Evolutionary conservation across 345 rosid species (phyloP).

Genomic region (Crucihimalaya himalaica): DNA sequence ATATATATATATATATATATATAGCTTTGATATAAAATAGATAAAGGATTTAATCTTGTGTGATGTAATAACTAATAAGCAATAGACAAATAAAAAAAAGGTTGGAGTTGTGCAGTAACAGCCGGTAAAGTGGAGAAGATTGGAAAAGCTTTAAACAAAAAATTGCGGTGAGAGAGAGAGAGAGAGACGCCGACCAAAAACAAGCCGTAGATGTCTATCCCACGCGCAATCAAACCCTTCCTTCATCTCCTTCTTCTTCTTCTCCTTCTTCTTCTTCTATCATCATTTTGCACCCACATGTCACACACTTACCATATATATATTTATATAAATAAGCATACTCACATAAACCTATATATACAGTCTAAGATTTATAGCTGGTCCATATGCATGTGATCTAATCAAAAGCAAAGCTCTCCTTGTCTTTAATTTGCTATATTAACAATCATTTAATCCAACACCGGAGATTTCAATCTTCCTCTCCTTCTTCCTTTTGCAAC

Average conservation of each 20-base stretch:
- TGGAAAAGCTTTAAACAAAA: constrained; percentile 55
- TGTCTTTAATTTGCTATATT: constrained; percentile 17
- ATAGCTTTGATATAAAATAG: neutral
- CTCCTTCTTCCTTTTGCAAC: neutral
- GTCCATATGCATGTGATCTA: constrained; percentile 38
- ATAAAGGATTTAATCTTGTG: neutral
- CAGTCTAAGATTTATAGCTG: constrained; percentile 26
- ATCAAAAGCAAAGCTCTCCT: constrained; percentile 25
- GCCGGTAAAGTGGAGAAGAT: constrained; percentile 41
- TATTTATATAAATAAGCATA: constrained; percentile 12
- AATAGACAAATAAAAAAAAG: constrained; percentile 14
- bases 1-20: too few species aligned
- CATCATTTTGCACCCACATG: constrained; percentile 35
- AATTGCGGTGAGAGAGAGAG: constrained; percentile 51
- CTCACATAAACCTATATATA: constrained; percentile 21
- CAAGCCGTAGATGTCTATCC: constrained; percentile 59
- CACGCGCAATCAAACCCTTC: constrained; percentile 85
- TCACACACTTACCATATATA: constrained; percentile 31
- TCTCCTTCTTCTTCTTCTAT: constrained; percentile 33
- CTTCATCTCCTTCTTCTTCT: constrained; percentile 29
- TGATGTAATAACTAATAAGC: constrained; percentile 16
- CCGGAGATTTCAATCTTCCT: constrained; percentile 6
- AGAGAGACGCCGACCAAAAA: constrained; percentile 83
- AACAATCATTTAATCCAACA: constrained; percentile 19
- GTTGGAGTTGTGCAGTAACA: constrained; percentile 24